Base-by-base conservation (phyloP, 1,284 basidiomycete genomes). In the Fomitopsis betulina region DNA sequence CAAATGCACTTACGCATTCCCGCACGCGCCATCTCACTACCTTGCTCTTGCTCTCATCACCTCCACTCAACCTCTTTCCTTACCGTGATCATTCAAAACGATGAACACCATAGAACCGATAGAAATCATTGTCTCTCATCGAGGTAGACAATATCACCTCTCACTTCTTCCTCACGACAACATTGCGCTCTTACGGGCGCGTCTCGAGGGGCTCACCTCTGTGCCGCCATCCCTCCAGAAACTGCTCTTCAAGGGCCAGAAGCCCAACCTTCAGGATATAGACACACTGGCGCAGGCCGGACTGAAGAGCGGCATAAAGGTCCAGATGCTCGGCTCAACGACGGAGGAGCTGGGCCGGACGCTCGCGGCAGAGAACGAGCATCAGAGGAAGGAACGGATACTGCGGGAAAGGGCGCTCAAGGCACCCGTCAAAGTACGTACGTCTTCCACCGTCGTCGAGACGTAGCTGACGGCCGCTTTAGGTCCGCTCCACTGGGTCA, bases 181-280 rank as follows among this genome's bases (percentile, higher is more conserved):
- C 1, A 66, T 89, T 17, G 68, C 73, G 1, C 67, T 65, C 27
- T 71, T 91, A 2, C 78, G 84, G 59, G 63, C 72, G 1, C 76
- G 68, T 37, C 67, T 90, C 5, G 81, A 86, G 66, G 79, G 84
- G 60, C 76, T 87, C 37, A 90, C 87, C 0, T 75, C 76, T 21
- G 83, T 91, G 8, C 86, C 87, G 0, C 76, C 81, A 5, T 68
- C 75, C 5, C 73, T 84, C 51, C 88, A 91, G 74, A 91, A 91
- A 67, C 75, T 91, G 39, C 69, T 91, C 3, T 87, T 80, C 73
- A 88, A 85, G 69, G 87, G 88, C 33, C 89, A 85, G 76, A 86
- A 82, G 47, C 56, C 71, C 0, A 68, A 70, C 25, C 62, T 67
- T 0, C 52, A 64, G 0, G 64, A 68, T 5, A 70, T 73, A 30